These are phyloP conservation scores for Globisporangium cystogenes DNA, from an alignment of 352 stramenopile species.

Conservation along the genomic window DNA sequence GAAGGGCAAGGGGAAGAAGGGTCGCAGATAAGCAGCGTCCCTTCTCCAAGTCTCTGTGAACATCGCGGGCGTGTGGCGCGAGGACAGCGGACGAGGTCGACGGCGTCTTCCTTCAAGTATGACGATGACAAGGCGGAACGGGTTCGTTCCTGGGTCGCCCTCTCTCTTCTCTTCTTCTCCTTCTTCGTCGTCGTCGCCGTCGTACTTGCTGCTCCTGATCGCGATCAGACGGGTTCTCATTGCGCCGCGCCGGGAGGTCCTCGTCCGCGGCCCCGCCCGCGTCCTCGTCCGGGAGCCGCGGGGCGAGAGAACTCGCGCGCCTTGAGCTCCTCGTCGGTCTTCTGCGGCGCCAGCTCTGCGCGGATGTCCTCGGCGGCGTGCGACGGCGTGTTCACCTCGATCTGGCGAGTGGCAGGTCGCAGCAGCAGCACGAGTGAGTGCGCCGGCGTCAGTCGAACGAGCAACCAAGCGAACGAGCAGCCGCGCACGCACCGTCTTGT, in stretches of 20 bases:
- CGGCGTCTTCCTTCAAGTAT: not conserved
- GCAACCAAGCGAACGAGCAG: not conserved
- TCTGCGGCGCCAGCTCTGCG: conserved; percentile 39
- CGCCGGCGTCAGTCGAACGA: not conserved
- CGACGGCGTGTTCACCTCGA: conserved; percentile 67
- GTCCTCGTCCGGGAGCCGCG: conserved; percentile 48
- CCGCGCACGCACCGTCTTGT: conserved; percentile 52
- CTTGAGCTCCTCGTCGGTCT: conserved; percentile 60
- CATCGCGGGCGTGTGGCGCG: too few species aligned
- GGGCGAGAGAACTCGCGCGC: conserved; percentile 72
- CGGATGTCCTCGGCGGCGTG: conserved; percentile 65
- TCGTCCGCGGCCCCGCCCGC: conserved; percentile 50
- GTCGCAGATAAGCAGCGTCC: conserved; percentile 45
- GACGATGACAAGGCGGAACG: not conserved
- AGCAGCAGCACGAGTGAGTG: not conserved
- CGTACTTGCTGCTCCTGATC: not conserved
- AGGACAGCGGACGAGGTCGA: not conserved
- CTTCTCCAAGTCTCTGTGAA: not conserved
- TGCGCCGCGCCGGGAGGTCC: conserved; percentile 15
- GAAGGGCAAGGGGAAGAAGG: conserved; percentile 84
- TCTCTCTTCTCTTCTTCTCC: not conserved
- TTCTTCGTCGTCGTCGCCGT: too few species aligned
- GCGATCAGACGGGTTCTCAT: too few species aligned
- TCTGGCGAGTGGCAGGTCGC: conserved; percentile 19
- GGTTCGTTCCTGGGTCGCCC: too few species aligned